Evolutionary conservation across 75 land plant genomes (phyloP), one percentile per base, ranked within the genome.

Genomic region (Sequoia sempervirens): DNA sequence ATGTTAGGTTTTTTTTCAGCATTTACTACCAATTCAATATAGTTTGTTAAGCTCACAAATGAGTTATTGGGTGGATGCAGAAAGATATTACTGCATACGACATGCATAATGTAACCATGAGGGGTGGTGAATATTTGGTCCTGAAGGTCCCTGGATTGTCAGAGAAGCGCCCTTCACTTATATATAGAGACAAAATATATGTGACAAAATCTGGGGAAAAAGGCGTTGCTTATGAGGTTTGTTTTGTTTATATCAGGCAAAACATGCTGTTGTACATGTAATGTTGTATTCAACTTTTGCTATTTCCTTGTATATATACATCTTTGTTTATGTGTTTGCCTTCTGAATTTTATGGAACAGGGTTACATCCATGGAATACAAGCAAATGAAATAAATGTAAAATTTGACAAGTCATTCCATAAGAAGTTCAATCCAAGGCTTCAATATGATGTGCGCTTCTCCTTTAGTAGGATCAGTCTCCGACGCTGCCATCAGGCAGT

Each of bases 141-240:
- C 94, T 95, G 82, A 88, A 88, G 84, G 94, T 95, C 38, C 95
- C 94, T 17, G 95, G 95, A 34, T 85, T 95, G 76, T 90, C 95
- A 83, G 97, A 95, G 80, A 90, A 81, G 84, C 84, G 97, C 53
- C 97, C 97, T 52, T 95, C 97, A 47, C 89, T 95, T 83, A 91
- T 95, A 46, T 82, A 82, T 84, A 90, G 95, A 38, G 97, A 95
- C 85, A 58, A 36, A 68, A 80, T 95, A 34, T 86, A 87, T 83
- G 97, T 85, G 13, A 86, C 90, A 83, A 85, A 83, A 66, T 79
- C 88, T 40, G 47, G 61, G 82, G 85, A 74, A 47, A 32, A 72
- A 83, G 76, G 58, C 70, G 64, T 41, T 68, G 81, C 86, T 13
- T 90, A 90, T 85, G 88, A 95, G 94, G 96, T 95, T 53, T 79